A percentile compares a stretch with the other conserved stretches of the same genome.
These are phyloP conservation scores for Mallotus nudiflorus DNA, from an alignment of 345 rosid genomes.

Conservation along the genomic window DNA sequence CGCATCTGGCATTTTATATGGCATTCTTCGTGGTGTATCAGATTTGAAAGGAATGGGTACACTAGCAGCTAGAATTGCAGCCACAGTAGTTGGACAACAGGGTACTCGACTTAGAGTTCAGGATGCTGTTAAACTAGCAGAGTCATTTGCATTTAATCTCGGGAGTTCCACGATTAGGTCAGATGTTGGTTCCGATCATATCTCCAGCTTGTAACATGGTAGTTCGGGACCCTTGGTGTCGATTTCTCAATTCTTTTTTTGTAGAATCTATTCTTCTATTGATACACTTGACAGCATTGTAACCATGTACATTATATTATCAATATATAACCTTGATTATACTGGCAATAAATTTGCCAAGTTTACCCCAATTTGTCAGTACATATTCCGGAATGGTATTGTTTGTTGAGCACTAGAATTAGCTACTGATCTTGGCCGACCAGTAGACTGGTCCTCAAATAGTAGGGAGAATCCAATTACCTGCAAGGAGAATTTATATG, in stretches of 20 bases:
- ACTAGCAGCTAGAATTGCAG: slow-evolving; percentile 82
- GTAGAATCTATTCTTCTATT: not conserved
- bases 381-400: no score
- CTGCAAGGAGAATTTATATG: no score
- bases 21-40: slow-evolving; percentile 66
- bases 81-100: slow-evolving; percentile 88
- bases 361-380: not conserved
- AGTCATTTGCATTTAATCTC: slow-evolving; percentile 53
- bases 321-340: not conserved
- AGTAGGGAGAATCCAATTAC: no score
- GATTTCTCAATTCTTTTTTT: slow-evolving; percentile 19
- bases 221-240: not conserved
- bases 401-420: no score
- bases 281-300: not conserved
- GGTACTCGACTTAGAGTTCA: slow-evolving; percentile 85
- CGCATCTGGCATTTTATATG: slow-evolving; percentile 85
- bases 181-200: slow-evolving; percentile 65
- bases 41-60: slow-evolving; percentile 82
- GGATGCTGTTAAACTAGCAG: slow-evolving; percentile 64
- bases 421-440: not conserved
- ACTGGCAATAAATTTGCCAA: slow-evolving; percentile 9
- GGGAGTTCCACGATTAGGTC: slow-evolving; percentile 40
- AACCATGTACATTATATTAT: slow-evolving; percentile 4
- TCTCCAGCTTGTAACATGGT: slow-evolving; percentile 52
- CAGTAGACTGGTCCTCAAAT: not conserved